phyloP scores from a whole-genome alignment of 768 basidiomycete genomes.

The Lactarius evosmus region DNA sequence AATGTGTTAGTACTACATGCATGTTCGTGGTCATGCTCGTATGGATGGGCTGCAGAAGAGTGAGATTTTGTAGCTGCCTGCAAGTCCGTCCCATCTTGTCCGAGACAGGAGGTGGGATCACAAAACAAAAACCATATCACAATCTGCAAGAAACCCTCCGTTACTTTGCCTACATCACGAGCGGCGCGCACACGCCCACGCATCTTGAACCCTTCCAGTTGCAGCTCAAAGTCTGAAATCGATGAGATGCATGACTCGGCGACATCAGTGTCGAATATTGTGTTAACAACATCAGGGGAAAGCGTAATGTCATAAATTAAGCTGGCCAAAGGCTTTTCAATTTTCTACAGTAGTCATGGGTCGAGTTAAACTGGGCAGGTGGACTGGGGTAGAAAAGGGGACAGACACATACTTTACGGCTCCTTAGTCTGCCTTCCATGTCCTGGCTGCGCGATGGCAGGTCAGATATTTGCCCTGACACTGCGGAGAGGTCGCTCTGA shows the following conservation, averaged over 20 bases:
- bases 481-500: slow-evolving; percentile 88
- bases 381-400: slow-evolving; percentile 1
- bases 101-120: not conserved
- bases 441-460: slow-evolving; percentile 87
- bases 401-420: slow-evolving; percentile 62
- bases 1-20: slow-evolving; percentile 87
- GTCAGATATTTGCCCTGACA: slow-evolving; percentile 95
- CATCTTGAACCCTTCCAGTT: slow-evolving; percentile 62
- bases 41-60: slow-evolving; percentile 78
- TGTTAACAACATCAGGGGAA: slow-evolving; percentile 70
- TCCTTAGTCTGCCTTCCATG: slow-evolving; percentile 83
- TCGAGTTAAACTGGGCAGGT: not conserved
- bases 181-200: slow-evolving; percentile 85
- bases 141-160: slow-evolving; percentile 84
- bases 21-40: slow-evolving; percentile 86
- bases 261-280: slow-evolving; percentile 81
- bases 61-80: slow-evolving; percentile 85
- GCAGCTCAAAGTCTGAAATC: slow-evolving; percentile 77
- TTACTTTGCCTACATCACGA: slow-evolving; percentile 74
- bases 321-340: slow-evolving; percentile 81
- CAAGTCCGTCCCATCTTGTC: not conserved
- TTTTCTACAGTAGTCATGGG: slow-evolving; percentile 51
- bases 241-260: slow-evolving; percentile 84
- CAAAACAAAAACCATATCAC: slow-evolving; percentile 54
- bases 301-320: slow-evolving; percentile 79